A percentile compares a stretch with the other conserved stretches of the same genome.
These are phyloP conservation scores for Protostelium mycophagum DNA, from an alignment of 78 protist genomes.

Conservation along the genomic window DNA sequence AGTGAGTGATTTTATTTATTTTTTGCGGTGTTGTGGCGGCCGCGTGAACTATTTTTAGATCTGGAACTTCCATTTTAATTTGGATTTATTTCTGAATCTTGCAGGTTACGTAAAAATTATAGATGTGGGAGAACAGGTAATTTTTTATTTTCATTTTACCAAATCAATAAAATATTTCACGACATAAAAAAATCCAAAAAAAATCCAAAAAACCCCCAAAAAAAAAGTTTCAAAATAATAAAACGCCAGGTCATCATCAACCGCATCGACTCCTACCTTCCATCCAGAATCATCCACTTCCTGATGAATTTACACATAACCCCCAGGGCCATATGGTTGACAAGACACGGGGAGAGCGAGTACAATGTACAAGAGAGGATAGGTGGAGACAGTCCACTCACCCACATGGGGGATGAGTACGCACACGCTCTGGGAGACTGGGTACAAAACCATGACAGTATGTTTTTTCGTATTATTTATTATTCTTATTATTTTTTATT, in stretches of 20 bases:
- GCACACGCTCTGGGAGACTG: slow-evolving; percentile 68
- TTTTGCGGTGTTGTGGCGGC: no score
- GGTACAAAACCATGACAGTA: slow-evolving; percentile 5
- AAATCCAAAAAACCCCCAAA: no score
- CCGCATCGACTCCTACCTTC: slow-evolving; percentile 38
- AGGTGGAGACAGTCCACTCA: slow-evolving; percentile 90
- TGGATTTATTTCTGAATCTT: no score
- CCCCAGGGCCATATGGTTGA: slow-evolving; percentile 73
- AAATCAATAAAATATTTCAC: slow-evolving; percentile 47
- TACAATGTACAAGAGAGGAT: slow-evolving; percentile 67
- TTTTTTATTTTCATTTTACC: no score
- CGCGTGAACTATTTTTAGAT: no score
- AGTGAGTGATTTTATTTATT: background rate
- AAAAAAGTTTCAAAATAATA: no score
- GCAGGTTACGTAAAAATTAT: slow-evolving; percentile 38
- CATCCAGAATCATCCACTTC: slow-evolving; percentile 65
- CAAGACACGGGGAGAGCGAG: slow-evolving; percentile 89
- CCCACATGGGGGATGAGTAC: slow-evolving; percentile 64
- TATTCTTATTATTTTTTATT: no score
- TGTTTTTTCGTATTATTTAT: no score
- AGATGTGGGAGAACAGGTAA: slow-evolving; percentile 62
- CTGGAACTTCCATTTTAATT: no score
- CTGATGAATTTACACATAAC: slow-evolving; percentile 74
- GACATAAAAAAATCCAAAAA: background rate
- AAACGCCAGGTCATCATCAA: background rate